A percentile compares a stretch with the other conserved stretches of the same genome.
Conservation (phyloP, 495 filamentous ascomycete species). For the Platismatia glauca region DNA sequence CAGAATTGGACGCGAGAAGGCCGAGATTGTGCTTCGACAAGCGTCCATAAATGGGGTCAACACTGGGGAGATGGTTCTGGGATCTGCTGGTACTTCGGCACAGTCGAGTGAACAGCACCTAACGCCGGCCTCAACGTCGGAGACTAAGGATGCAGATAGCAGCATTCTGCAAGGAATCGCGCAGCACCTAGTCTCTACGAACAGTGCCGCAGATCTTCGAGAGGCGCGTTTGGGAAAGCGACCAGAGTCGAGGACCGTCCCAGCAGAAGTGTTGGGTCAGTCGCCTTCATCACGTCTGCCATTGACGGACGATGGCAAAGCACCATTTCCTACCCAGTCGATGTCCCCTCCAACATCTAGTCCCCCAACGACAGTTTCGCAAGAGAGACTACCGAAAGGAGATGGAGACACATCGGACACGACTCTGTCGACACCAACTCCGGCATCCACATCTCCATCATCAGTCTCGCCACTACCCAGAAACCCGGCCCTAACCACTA, state of each 20-base stretch:
- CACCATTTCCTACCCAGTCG: no score
- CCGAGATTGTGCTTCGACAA: not conserved
- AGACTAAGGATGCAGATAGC: not conserved
- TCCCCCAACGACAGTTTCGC: not conserved
- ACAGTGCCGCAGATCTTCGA: not conserved
- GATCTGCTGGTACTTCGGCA: not conserved
- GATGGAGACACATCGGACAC: not conserved
- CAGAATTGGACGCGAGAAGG: not conserved
- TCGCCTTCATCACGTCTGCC: not conserved
- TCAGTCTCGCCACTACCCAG: not conserved
- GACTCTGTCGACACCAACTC: not conserved
- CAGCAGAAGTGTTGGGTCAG: not conserved
- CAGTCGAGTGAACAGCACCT: not conserved
- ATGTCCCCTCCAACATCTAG: not conserved
- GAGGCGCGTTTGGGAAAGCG: not conserved
- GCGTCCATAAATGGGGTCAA: not conserved
- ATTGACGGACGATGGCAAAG: no score
- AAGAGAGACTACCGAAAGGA: not conserved
- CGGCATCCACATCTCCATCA: not conserved
- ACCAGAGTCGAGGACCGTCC: not conserved
- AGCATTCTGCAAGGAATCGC: not conserved
- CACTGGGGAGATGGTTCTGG: not conserved
- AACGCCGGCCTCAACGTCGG: not conserved
- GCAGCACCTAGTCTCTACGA: not conserved
- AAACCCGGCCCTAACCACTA: not conserved